Conservation (phyloP, 1,284 basidiomycete species). For the Ganoderma lucidum region DNA sequence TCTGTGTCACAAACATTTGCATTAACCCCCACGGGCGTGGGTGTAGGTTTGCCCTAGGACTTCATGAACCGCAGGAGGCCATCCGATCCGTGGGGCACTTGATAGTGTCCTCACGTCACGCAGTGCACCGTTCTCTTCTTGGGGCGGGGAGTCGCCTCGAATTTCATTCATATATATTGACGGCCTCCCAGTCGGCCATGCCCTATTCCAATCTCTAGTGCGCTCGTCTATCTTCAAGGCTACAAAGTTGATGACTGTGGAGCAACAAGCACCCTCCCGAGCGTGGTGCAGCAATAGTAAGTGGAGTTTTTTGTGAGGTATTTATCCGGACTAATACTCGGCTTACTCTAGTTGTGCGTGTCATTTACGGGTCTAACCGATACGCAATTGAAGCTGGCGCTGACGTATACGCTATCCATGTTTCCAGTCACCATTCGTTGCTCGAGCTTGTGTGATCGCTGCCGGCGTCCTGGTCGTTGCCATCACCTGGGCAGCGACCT, state of each 20-base stretch:
- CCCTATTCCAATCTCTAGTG: no score
- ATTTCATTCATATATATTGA: no score
- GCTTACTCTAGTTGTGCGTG: background rate
- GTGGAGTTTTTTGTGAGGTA: background rate
- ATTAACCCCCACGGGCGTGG: background rate
- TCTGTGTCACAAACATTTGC: background rate
- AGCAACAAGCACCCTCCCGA: background rate
- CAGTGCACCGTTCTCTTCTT: no score
- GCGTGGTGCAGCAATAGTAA: conserved; percentile 7
- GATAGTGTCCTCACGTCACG: no score
- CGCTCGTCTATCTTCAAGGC: background rate
- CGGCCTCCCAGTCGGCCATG: no score
- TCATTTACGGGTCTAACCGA: background rate
- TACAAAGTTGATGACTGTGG: background rate
- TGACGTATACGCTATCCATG: background rate
- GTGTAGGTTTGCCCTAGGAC: background rate
- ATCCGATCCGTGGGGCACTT: no score
- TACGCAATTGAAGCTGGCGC: background rate
- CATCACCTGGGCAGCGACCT: conserved; percentile 14
- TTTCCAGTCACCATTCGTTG: conserved; percentile 14
- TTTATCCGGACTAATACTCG: background rate
- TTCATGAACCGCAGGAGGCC: background rate
- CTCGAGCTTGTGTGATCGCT: conserved; percentile 5
- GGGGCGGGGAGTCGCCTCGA: no score
- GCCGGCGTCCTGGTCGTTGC: conserved; percentile 7